These are phyloP conservation scores for Fusarium kyushuense DNA, from an alignment of 2,329 filamentous ascomycete genomes.

Conservation along the genomic window DNA sequence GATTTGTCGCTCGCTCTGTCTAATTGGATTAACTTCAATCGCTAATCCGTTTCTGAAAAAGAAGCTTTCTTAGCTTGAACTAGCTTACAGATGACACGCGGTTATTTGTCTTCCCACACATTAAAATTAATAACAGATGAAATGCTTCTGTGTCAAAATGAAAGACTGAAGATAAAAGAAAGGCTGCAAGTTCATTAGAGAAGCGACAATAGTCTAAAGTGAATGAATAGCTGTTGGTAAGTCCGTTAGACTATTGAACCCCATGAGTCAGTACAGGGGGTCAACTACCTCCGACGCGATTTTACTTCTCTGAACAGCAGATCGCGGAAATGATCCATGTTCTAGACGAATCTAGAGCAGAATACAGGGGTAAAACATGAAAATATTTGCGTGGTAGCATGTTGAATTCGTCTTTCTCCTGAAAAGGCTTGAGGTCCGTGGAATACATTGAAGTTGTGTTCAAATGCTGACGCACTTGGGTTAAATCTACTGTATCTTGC, in stretches of 20 bases:
- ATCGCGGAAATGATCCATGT: background rate
- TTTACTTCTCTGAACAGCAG: background rate
- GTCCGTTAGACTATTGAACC: background rate
- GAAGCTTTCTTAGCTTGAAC: background rate
- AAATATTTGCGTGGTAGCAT: background rate
- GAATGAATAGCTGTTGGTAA: background rate
- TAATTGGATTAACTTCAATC: accelerated
- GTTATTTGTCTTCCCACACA: no score
- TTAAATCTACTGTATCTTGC: background rate
- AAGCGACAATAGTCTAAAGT: background rate
- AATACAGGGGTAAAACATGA: accelerated
- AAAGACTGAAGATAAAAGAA: accelerated
- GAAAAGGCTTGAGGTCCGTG: background rate
- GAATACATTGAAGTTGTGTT: background rate
- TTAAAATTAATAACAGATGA: no score
- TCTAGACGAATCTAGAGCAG: background rate
- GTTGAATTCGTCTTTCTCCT: background rate
- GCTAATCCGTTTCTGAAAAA: background rate
- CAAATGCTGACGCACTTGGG: background rate
- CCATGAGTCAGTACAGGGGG: background rate
- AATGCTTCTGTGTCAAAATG: background rate
- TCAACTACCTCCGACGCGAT: background rate
- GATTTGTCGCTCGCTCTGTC: background rate
- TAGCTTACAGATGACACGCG: background rate
- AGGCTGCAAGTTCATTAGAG: background rate